These are phyloP conservation scores for Suillus spraguei DNA, from an alignment of 768 basidiomycete genomes.

Conservation along the genomic window DNA sequence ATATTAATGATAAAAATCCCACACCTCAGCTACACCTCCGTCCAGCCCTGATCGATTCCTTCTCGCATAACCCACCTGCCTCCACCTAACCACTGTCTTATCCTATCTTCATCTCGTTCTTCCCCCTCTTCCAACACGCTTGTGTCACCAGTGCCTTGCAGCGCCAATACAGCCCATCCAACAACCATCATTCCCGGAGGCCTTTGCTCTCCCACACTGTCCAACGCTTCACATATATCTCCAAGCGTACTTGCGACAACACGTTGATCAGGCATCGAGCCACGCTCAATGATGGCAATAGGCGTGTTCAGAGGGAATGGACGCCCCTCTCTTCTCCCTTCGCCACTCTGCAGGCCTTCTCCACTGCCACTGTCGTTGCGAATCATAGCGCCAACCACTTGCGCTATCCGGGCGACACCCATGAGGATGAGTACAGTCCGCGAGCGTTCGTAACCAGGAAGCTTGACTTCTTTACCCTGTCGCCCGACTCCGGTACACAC, in stretches of 20 bases:
- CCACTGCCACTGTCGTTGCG: conserved; percentile 14
- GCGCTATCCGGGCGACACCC: conserved; percentile 87
- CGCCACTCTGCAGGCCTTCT: conserved; percentile 28
- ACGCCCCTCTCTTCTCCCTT: conserved; percentile 49
- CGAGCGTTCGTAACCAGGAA: conserved; percentile 87
- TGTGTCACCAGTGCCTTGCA: conserved; percentile 74
- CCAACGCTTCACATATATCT: conserved; percentile 70
- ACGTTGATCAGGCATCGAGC: conserved; percentile 90
- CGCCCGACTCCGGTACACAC: conserved; percentile 95
- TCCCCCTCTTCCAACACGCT: conserved; percentile 65
- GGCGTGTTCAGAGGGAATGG: conserved; percentile 78
- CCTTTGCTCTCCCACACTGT: conserved; percentile 78
- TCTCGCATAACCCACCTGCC: conserved; percentile 65
- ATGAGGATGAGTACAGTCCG: conserved; percentile 88
- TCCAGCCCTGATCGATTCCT: conserved; percentile 55
- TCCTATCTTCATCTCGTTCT: conserved; percentile 44
- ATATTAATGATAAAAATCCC: conserved; percentile 11
- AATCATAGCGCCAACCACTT: conserved; percentile 67
- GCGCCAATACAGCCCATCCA: conserved; percentile 85
- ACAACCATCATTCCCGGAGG: conserved; percentile 97
- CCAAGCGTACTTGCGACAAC: conserved; percentile 77
- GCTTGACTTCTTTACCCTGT: conserved; percentile 73
- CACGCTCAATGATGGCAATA: conserved; percentile 93
- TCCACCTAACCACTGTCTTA: conserved; percentile 61
- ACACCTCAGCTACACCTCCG: conserved; percentile 19